Evolutionary conservation across 2,329 filamentous ascomycete genomes (phyloP), one percentile per base, ranked within the genome.

Genomic region (Salinomyces thailandicus): DNA sequence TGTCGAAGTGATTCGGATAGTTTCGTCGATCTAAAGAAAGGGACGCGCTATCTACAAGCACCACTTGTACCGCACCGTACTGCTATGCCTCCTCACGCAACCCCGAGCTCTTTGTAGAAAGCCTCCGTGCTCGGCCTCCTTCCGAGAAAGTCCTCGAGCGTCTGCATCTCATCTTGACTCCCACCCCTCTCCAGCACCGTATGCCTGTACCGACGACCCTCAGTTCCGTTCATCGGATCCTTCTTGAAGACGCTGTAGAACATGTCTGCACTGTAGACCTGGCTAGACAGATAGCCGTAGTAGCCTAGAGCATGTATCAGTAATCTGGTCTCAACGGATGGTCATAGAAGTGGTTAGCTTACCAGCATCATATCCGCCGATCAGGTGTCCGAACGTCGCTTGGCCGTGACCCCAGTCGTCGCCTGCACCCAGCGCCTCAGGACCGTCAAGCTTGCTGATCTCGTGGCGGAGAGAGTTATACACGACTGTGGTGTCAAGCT

Each of bases 261-360:
- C 82, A 93, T 89, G 60, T 93, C 84, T 17, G 80, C 73, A 15
- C 78, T 83, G 62, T 87, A 91, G 13, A 91, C 85, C 58, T 85
- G 74, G 1, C 79, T 85, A 45, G 74, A 80, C 20, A 72, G 54
- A 46, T 71, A 71, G 33, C 67, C 69, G 59, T 91, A 91, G 64
- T 89, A 89, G 29, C 83, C n/a, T n/a, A n/a, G n/a, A n/a, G n/a
- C n/a, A n/a, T n/a, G n/a, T n/a, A n/a, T n/a, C n/a, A n/a, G n/a
- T n/a, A n/a, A n/a, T n/a, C n/a, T n/a, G n/a, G n/a, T n/a, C n/a
- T n/a, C n/a, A n/a, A n/a, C n/a, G n/a, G n/a, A n/a, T n/a, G n/a
- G n/a, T n/a, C n/a, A n/a, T n/a, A n/a, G n/a, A n/a, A n/a, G n/a
- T n/a, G n/a, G n/a, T n/a, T n/a, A n/a, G n/a, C n/a, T n/a, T n/a